Conservation (phyloP, 306 rosid genomes). For the Cyamopsis tetragonoloba region DNA sequence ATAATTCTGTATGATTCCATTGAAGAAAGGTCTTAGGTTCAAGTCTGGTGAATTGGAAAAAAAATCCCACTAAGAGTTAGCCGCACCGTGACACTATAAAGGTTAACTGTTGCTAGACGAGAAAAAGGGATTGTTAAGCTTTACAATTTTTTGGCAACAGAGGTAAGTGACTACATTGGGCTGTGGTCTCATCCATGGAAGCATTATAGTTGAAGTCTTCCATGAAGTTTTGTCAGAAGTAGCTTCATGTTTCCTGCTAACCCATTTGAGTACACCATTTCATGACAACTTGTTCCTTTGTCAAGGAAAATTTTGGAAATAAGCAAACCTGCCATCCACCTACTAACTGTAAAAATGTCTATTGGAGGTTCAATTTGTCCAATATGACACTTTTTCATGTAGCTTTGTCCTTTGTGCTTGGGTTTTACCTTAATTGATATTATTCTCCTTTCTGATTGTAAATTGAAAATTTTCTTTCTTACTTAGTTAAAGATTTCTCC, state of each 20-base stretch:
- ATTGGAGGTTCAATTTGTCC: slow-evolving; percentile 7
- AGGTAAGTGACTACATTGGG: background rate
- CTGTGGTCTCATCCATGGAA: background rate
- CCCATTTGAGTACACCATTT: background rate
- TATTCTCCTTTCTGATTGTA: background rate
- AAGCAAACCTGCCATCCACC: background rate
- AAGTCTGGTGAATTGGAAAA: too few relatives aligned
- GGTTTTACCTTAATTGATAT: background rate
- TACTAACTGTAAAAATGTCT: background rate
- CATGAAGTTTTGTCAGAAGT: background rate
- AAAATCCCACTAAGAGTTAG: too few relatives aligned
- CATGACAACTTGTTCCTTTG: background rate
- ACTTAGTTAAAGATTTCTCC: background rate
- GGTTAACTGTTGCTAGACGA: too few relatives aligned
- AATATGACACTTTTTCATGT: background rate
- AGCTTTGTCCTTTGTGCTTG: background rate
- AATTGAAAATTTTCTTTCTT: background rate
- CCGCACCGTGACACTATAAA: too few relatives aligned
- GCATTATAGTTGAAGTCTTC: background rate
- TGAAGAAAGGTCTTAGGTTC: too few relatives aligned
- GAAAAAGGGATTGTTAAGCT: background rate
- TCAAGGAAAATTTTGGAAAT: background rate
- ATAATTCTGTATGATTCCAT: background rate
- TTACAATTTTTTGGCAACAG: background rate
- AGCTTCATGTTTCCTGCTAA: slow-evolving; percentile 1